phyloP scores from a whole-genome alignment of 352 stramenopile species.

The Phytopythium ostracodes region DNA sequence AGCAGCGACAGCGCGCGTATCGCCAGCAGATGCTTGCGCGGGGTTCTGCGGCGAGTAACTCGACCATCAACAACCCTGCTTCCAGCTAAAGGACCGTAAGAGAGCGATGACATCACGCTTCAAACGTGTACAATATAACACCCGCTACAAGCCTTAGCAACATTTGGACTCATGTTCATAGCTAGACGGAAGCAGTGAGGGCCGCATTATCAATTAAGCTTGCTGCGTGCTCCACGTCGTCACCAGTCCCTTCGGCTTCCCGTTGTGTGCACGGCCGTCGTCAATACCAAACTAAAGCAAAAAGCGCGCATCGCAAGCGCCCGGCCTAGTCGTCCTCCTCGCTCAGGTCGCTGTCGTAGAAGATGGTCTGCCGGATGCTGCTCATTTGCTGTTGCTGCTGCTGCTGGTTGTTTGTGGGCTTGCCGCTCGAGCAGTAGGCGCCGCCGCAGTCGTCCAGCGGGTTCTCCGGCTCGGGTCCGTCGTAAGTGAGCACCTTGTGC shows the following conservation, averaged over 20 bases:
- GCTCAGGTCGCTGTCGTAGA: constrained; percentile 82
- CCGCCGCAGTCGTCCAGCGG: constrained; percentile 62
- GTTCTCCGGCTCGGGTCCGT: constrained; percentile 82
- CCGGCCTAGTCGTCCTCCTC: constrained; percentile 54
- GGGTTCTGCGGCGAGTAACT: neutral
- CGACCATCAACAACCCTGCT: neutral
- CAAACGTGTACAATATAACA: neutral
- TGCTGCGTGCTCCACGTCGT: too few species aligned
- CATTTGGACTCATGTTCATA: too few species aligned
- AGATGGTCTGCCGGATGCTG: constrained; percentile 81
- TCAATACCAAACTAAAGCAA: too few species aligned
- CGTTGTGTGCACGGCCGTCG: too few species aligned
- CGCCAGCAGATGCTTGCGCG: constrained; percentile 51
- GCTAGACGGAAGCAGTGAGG: too few species aligned
- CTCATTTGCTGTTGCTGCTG: constrained; percentile 55
- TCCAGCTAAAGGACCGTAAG: neutral
- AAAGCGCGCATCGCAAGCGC: neutral
- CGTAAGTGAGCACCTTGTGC: constrained; percentile 95
- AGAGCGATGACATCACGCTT: too few species aligned
- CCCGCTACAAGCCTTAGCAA: neutral
- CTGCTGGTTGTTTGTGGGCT: constrained; percentile 9
- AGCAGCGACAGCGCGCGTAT: constrained; percentile 67
- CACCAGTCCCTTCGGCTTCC: too few species aligned
- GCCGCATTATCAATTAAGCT: too few species aligned
- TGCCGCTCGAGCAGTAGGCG: constrained; percentile 34